Base-by-base conservation (phyloP, 129 eudicot species). In the Erigeron canadensis region DNA sequence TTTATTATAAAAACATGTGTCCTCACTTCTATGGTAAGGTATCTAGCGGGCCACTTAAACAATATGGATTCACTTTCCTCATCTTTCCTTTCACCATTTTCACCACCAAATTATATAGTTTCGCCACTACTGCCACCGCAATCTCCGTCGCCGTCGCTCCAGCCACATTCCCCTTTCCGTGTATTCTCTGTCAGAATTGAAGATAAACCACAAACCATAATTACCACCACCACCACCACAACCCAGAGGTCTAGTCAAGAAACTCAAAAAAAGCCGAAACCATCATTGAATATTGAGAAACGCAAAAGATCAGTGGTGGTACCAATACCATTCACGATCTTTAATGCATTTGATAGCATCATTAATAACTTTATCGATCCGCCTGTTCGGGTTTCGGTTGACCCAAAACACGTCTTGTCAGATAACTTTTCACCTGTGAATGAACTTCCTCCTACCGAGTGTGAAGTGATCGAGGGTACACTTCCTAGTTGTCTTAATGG, bases 401-500 rank as follows among this genome's bases (percentile, higher is more conserved):
- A 80, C 41, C 84, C 84, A 5, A 69, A 43, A 54, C 57, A 75
- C 7, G 84, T 80, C 8, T 42, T 80, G 56, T 80, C 84, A 0
- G 73, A 65, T 22, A 80, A 80, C 69, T 80, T 80, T 10, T 64
- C 84, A 9, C 84, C 84, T 7, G 84, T 80, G 0, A 72, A 69
- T 0, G 84, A 80, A 57, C 80, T 80, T 41, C 77, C 84, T 19
- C 84, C 84, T 1, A 80, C 84, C 1, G 69, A 69, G 0, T 80
- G 84, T 48, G 42, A 75, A 5, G 69, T 80, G 63, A 53, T 64
- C 21, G 34, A 53, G 38, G 84, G 84, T 19, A 44, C 77, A 0
- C 76, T 80, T 58, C 84, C 84, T 2, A 61, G 73, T 42, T 80
- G 84, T 17, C 84, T 80, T 18, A 77, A 87, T 39, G 96, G 96